phyloP scores from a whole-genome alignment of 2,329 filamentous ascomycete species.

The Pseudogymnoascus sp. region DNA sequence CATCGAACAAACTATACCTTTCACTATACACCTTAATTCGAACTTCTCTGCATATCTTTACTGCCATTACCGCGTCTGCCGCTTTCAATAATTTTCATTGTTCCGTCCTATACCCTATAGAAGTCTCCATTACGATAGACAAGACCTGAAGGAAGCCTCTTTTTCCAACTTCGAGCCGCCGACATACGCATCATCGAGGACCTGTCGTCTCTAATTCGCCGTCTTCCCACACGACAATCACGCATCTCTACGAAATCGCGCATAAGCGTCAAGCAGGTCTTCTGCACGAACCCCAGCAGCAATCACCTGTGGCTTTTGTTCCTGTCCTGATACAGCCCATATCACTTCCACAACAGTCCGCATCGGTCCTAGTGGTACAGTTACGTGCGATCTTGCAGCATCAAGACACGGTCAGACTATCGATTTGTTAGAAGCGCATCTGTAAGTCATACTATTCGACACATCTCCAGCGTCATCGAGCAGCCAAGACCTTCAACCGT shows the following conservation, averaged over 20 bases:
- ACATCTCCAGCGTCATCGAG: not conserved
- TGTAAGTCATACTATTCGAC: conserved; percentile 1
- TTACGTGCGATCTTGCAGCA: not conserved
- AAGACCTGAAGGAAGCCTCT: not conserved
- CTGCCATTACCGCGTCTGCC: conserved; percentile 1
- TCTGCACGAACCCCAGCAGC: not conserved
- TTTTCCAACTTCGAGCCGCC: not conserved
- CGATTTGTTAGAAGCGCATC: conserved; percentile 1
- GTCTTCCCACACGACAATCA: not conserved
- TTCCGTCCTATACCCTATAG: not conserved
- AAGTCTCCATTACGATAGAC: not conserved
- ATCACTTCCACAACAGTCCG: not conserved
- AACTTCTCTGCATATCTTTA: not conserved
- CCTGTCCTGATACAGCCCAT: not conserved
- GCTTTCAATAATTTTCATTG: not conserved
- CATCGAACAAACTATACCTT: not conserved
- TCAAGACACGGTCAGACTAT: not conserved
- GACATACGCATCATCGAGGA: not conserved
- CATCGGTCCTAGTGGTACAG: not conserved
- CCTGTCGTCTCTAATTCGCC: conserved; percentile 1
- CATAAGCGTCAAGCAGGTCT: not conserved
- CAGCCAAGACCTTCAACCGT: not conserved
- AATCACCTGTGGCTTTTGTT: conserved; percentile 1
- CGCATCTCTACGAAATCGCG: not conserved
- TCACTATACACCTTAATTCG: not conserved